Percentiles rank a stretch among this genome's conserved stretches.
These are phyloP conservation scores for Solanum chmielewskii DNA, from an alignment of 257 asterid genomes.

Conservation along the genomic window DNA sequence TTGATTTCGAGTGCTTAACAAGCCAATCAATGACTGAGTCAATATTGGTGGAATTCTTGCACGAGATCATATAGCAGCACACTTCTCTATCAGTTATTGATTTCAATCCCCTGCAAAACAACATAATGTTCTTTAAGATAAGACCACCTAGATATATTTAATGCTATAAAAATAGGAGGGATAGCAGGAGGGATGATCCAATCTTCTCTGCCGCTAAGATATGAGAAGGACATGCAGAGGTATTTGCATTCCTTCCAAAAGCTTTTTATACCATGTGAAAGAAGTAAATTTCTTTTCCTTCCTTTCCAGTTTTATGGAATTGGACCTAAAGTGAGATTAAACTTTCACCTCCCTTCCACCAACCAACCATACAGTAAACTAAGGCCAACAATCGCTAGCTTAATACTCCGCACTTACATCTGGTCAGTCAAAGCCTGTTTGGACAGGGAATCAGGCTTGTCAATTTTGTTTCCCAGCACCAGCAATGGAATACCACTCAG, in stretches of 20 bases:
- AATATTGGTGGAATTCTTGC: constrained; percentile 91
- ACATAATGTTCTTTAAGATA: neutral
- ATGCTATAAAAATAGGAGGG: neutral
- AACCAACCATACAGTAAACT: neutral
- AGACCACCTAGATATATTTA: neutral
- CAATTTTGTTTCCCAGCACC: constrained; percentile 89
- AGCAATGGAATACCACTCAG: constrained; percentile 83
- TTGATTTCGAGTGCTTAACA: constrained; percentile 85
- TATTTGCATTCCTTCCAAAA: neutral
- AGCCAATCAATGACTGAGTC: constrained; percentile 97
- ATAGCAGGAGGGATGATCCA: neutral
- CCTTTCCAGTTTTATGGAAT: neutral
- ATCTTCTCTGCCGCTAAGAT: neutral
- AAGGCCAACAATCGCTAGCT: neutral
- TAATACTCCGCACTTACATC: constrained; percentile 40
- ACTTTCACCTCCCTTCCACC: neutral
- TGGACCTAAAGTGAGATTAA: neutral
- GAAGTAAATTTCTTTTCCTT: neutral
- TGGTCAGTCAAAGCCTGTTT: constrained; percentile 81
- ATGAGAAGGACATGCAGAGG: neutral
- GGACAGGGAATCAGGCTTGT: constrained; percentile 66
- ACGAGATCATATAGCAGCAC: constrained; percentile 96
- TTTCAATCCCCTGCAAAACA: constrained; percentile 64
- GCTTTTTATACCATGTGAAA: neutral
- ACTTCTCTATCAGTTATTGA: constrained; percentile 86